Evolutionary conservation across 208 protist genomes (phyloP).

Genomic region (Vickermania ingenoplastis): DNA sequence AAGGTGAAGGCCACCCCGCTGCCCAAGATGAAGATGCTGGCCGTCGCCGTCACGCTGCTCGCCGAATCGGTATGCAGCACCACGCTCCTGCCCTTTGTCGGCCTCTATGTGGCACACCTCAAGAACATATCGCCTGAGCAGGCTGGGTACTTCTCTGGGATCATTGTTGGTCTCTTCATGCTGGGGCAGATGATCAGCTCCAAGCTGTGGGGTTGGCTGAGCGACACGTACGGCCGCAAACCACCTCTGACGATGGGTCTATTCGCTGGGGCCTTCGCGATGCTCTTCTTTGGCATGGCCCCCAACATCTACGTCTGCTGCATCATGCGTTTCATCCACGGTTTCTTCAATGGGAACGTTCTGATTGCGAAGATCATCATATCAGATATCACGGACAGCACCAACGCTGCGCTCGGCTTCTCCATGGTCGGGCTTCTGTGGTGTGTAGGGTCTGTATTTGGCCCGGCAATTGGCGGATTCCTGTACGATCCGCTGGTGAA

Average conservation of each 20-base stretch:
- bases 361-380: conserved; percentile 70
- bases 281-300: conserved; percentile 16
- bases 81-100: conserved; percentile 55
- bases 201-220: conserved; percentile 13
- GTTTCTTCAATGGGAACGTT: conserved; percentile 61
- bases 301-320: conserved; percentile 13
- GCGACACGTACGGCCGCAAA: conserved; percentile 15
- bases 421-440: conserved; percentile 93
- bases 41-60: no score
- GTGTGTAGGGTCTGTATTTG: conserved; percentile 45
- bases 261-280: conserved; percentile 4
- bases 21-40: no score
- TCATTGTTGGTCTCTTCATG: conserved; percentile 15
- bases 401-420: conserved; percentile 83
- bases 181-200: conserved; percentile 15
- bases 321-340: conserved; percentile 18
- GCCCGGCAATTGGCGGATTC: conserved; percentile 47
- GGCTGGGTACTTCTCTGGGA: conserved; percentile 6
- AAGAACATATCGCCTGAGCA: background rate
- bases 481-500: conserved; percentile 44
- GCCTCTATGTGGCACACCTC: conserved; percentile 31
- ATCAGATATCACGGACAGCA: conserved; percentile 66
- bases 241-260: conserved; percentile 13
- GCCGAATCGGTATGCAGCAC: conserved; percentile 48
- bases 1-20: no score